Percentiles rank a stretch among this genome's conserved stretches.
Evolutionary conservation across 2,329 filamentous ascomycete genomes (phyloP).

Genomic region (Xylariaceae sp.): DNA sequence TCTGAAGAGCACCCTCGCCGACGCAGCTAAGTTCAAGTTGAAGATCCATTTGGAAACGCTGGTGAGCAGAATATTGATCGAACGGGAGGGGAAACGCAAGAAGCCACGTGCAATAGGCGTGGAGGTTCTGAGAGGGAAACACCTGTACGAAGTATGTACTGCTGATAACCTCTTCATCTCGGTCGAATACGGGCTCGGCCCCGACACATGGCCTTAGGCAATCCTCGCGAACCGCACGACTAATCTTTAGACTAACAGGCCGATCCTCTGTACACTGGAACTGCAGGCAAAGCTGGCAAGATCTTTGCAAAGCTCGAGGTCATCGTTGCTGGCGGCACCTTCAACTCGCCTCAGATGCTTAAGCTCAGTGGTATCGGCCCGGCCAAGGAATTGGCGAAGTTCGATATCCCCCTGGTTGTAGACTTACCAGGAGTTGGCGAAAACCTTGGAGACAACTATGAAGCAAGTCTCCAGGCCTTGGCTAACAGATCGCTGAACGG

Average conservation of each 20-base stretch:
- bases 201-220: too few species aligned
- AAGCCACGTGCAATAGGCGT: slow-evolving; percentile 27
- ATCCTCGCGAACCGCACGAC: background rate
- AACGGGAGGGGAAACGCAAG: slow-evolving; percentile 18
- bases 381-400: slow-evolving; percentile 35
- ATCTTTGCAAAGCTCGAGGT: slow-evolving; percentile 36
- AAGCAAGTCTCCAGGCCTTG: slow-evolving; percentile 26
- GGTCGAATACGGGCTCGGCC: too few species aligned
- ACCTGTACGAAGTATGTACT: slow-evolving; percentile 26
- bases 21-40: slow-evolving; percentile 40
- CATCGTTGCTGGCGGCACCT: slow-evolving; percentile 44
- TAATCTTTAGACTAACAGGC: slow-evolving; percentile 16
- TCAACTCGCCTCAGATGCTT: slow-evolving; percentile 47
- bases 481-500: slow-evolving; percentile 25
- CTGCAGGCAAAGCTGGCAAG: slow-evolving; percentile 23
- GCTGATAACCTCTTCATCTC: too few species aligned
- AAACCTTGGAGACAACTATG: slow-evolving; percentile 43
- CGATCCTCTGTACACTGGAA: slow-evolving; percentile 30
- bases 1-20: slow-evolving; percentile 42
- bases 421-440: slow-evolving; percentile 47
- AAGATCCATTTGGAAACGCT: slow-evolving; percentile 29
- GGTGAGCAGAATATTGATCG: slow-evolving; percentile 26
- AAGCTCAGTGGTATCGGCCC: slow-evolving; percentile 47
- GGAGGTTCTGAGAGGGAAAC: slow-evolving; percentile 26
- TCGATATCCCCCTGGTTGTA: slow-evolving; percentile 40